Conservation (phyloP, 495 filamentous ascomycete genomes). For the Tuber aestivum region DNA sequence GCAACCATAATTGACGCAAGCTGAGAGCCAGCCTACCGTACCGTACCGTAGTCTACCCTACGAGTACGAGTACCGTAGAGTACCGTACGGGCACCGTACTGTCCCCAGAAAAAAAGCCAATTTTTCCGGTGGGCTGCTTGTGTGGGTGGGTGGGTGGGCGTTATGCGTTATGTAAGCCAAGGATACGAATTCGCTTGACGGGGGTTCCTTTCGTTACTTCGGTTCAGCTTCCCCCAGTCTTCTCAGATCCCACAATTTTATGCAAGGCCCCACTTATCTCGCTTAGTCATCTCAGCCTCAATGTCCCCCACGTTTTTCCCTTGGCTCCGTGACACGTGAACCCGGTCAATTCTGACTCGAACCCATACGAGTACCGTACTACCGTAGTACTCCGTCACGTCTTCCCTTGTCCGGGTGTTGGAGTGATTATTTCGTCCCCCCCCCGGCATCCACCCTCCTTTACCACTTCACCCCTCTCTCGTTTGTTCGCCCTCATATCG, state of each 20-base stretch:
- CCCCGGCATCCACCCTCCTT: background rate
- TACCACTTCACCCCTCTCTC: background rate
- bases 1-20: slow-evolving; percentile 3
- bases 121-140: background rate
- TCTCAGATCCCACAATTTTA: background rate
- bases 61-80: too few species aligned
- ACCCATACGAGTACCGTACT: background rate
- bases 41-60: too few species aligned
- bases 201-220: background rate
- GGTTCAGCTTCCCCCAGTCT: background rate
- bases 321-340: background rate
- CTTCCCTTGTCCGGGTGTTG: background rate
- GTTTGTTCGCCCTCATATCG: background rate
- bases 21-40: background rate
- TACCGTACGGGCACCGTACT: too few species aligned
- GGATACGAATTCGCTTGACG: background rate
- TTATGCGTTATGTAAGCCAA: background rate
- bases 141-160: background rate
- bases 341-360: background rate
- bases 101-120: too few species aligned
- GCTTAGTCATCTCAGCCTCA: slow-evolving; percentile 3
- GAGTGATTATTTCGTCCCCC: background rate
- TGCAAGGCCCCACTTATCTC: background rate
- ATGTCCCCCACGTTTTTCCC: background rate
- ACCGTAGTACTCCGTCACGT: background rate